Evolutionary conservation across 768 basidiomycete species (phyloP).

Genomic region (Serendipita sp.): DNA sequence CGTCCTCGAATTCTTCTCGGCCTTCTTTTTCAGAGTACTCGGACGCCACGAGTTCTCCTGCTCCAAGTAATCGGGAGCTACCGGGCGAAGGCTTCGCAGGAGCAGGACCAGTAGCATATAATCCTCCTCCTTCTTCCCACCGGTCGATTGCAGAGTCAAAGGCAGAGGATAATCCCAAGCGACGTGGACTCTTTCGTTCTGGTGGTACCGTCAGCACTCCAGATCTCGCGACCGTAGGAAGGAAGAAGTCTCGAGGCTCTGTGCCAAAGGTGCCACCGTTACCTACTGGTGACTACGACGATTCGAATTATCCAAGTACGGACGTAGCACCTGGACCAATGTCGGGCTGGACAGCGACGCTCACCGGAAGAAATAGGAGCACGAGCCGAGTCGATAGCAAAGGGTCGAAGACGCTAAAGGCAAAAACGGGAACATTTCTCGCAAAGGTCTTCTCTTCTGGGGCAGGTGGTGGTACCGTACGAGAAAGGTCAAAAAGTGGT

Average conservation of each 20-base stretch:
- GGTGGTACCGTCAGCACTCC: constrained; percentile 72
- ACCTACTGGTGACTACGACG: constrained; percentile 25
- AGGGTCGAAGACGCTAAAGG: constrained; percentile 12
- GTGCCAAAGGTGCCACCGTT: constrained; percentile 25
- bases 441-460: neutral
- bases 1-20: constrained; percentile 25
- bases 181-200: constrained; percentile 75
- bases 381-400: neutral
- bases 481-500: constrained; percentile 21
- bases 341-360: constrained; percentile 7
- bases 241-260: constrained; percentile 62
- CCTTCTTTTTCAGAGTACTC: constrained; percentile 25
- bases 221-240: constrained; percentile 72
- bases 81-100: constrained; percentile 12
- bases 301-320: constrained; percentile 9
- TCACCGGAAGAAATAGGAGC: neutral
- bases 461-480: neutral
- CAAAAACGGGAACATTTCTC: constrained; percentile 8
- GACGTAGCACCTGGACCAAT: constrained; percentile 12
- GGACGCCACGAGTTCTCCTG: constrained; percentile 21
- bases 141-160: neutral
- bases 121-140: neutral
- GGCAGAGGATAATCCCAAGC: constrained; percentile 40
- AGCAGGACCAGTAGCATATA: constrained; percentile 12
- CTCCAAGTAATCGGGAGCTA: constrained; percentile 17